Conservation (phyloP, 441 rosid genomes). For the Populus hybrid region DNA sequence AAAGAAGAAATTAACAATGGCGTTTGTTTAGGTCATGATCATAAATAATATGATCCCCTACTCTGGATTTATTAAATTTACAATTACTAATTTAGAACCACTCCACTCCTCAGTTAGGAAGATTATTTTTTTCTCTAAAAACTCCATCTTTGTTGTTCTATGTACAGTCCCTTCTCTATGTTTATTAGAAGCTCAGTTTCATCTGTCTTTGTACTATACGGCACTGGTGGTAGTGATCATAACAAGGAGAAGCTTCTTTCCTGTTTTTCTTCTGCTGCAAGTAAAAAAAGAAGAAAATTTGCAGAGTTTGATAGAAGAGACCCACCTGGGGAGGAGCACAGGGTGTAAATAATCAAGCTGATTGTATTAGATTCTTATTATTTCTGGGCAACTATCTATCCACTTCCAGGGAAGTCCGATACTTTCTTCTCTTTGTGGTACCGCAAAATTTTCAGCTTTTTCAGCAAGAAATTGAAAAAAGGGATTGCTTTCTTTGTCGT, state of each 20-base stretch:
- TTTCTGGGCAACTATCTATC: neutral
- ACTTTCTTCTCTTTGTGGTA: neutral
- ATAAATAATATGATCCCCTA: too few relatives aligned
- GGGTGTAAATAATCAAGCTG: constrained; percentile 16
- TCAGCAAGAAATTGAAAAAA: neutral
- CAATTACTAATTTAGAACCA: neutral
- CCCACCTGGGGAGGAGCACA: neutral
- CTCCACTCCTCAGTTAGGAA: too few relatives aligned
- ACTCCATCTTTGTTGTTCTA: neutral
- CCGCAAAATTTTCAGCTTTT: constrained; percentile 6
- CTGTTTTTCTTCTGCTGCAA: neutral
- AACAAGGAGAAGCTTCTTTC: neutral
- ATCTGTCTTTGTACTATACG: neutral
- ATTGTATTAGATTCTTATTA: neutral
- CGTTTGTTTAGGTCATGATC: neutral
- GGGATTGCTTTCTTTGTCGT: neutral
- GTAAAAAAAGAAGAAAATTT: neutral
- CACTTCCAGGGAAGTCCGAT: constrained; percentile 17
- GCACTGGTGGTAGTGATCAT: neutral
- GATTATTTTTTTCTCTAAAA: neutral
- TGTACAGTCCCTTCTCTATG: constrained; percentile 24
- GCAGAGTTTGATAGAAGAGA: neutral
- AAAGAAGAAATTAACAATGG: neutral
- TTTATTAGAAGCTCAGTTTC: constrained; percentile 1
- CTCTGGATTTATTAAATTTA: neutral